Percentiles rank a stretch among this genome's conserved stretches.
Conservation (phyloP, 805 yeast genomes). For the Isabelozyma rhagii region DNA sequence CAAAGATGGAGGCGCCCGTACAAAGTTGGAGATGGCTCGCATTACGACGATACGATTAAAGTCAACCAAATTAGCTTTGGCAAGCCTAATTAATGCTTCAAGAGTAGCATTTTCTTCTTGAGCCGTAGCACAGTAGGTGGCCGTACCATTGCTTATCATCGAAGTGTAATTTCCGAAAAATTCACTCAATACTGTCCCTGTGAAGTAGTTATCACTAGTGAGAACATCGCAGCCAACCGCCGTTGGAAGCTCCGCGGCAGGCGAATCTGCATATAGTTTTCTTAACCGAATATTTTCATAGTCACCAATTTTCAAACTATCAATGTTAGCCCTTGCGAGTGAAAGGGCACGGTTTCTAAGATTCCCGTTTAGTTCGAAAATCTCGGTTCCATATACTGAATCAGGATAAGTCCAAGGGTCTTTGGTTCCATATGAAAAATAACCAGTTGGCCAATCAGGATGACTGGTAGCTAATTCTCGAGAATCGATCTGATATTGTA, state of each 20-base stretch:
- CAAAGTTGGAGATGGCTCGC: constrained; percentile 61
- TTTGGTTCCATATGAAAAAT: constrained; percentile 53
- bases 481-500: constrained; percentile 57
- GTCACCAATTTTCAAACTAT: constrained; percentile 43
- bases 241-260: constrained; percentile 48
- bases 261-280: constrained; percentile 44
- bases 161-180: constrained; percentile 46
- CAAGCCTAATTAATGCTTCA: constrained; percentile 55
- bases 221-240: constrained; percentile 55
- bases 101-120: constrained; percentile 70
- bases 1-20: constrained; percentile 47
- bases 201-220: constrained; percentile 60
- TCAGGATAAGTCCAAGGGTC: constrained; percentile 50
- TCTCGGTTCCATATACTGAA: constrained; percentile 60
- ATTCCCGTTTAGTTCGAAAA: constrained; percentile 57
- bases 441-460: constrained; percentile 57
- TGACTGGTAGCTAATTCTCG: constrained; percentile 32
- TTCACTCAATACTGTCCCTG: constrained; percentile 49
- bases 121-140: constrained; percentile 57
- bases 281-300: constrained; percentile 43
- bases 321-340: constrained; percentile 40
- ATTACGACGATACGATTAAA: constrained; percentile 54
- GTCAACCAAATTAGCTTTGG: constrained; percentile 52
- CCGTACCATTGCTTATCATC: constrained; percentile 57
- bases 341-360: constrained; percentile 56